Conservation (phyloP, 768 basidiomycete species). For the Suillus subaureus region DNA sequence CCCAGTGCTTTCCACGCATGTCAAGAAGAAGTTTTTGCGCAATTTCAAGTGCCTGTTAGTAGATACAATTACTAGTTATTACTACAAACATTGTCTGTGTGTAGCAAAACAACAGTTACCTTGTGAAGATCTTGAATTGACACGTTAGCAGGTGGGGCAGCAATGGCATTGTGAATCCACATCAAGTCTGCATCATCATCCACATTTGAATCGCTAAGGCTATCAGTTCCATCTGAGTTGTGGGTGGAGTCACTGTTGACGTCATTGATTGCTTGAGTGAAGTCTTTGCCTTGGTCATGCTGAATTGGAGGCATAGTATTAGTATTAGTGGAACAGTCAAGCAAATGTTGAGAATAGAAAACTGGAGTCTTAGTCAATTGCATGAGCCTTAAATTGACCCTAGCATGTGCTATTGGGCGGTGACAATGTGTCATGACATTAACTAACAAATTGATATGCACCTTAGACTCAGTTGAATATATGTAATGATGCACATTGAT, state of each 20-base stretch:
- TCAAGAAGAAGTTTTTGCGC: not conserved
- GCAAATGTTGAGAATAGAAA: too few relatives aligned
- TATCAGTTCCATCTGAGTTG: not conserved
- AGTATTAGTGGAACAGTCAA: too few relatives aligned
- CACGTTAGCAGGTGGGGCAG: not conserved
- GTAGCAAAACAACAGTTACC: not conserved
- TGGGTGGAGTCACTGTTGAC: not conserved
- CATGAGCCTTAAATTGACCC: too few relatives aligned
- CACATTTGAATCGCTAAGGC: not conserved
- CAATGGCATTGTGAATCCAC: not conserved
- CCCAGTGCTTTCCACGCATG: not conserved
- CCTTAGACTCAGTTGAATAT: too few relatives aligned
- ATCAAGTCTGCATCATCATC: not conserved
- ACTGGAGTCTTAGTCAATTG: too few relatives aligned
- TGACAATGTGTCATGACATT: too few relatives aligned
- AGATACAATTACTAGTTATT: not conserved
- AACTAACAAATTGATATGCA: too few relatives aligned
- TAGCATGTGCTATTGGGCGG: too few relatives aligned
- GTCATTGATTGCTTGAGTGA: too few relatives aligned
- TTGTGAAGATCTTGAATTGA: not conserved
- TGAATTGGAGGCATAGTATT: too few relatives aligned
- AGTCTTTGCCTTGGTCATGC: too few relatives aligned
- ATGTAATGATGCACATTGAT: too few relatives aligned
- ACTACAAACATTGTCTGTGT: not conserved
- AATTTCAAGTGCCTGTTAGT: not conserved